A percentile compares a stretch with the other conserved stretches of the same genome.
These are phyloP conservation scores for thale cress (Arabidopsis thaliana) DNA, from an alignment of 345 rosid species.

Conservation along the genomic window DNA sequence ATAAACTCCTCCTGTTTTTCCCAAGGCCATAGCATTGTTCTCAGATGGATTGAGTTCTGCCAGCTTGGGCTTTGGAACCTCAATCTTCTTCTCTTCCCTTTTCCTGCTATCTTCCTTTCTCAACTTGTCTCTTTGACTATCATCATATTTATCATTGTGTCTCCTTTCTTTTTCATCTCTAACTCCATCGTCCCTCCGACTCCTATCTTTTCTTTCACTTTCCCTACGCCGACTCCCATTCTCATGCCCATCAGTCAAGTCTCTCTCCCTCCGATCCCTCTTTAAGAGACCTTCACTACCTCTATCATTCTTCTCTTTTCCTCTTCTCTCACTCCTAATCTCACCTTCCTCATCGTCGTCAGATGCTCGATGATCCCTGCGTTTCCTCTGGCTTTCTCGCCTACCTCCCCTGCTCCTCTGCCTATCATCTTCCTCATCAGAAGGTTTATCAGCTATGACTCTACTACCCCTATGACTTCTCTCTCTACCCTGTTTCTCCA, in stretches of 20 bases:
- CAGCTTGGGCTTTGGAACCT: slow-evolving; percentile 50
- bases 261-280: slow-evolving; percentile 48
- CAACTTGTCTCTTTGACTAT: slow-evolving; percentile 44
- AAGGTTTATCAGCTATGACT: slow-evolving; percentile 40
- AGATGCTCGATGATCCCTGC: slow-evolving; percentile 33
- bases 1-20: slow-evolving; percentile 83
- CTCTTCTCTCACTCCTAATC: slow-evolving; percentile 36
- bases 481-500: slow-evolving; percentile 39
- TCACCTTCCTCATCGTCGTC: slow-evolving; percentile 45
- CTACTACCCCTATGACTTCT: slow-evolving; percentile 39
- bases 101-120: slow-evolving; percentile 45
- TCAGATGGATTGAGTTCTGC: slow-evolving; percentile 52
- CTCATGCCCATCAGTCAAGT: slow-evolving; percentile 35
- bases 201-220: slow-evolving; percentile 42
- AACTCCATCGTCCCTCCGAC: slow-evolving; percentile 34
- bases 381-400: slow-evolving; percentile 38
- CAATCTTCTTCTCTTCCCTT: slow-evolving; percentile 46
- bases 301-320: slow-evolving; percentile 37
- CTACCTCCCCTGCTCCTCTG: slow-evolving; percentile 31
- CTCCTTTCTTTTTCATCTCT: slow-evolving; percentile 43
- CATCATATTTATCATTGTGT: slow-evolving; percentile 41
- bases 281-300: slow-evolving; percentile 29
- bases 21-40: slow-evolving; percentile 47
- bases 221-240: slow-evolving; percentile 41
- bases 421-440: slow-evolving; percentile 46